Base-by-base conservation (phyloP, 345 rosid species). In the Eucalyptus brandiana region DNA sequence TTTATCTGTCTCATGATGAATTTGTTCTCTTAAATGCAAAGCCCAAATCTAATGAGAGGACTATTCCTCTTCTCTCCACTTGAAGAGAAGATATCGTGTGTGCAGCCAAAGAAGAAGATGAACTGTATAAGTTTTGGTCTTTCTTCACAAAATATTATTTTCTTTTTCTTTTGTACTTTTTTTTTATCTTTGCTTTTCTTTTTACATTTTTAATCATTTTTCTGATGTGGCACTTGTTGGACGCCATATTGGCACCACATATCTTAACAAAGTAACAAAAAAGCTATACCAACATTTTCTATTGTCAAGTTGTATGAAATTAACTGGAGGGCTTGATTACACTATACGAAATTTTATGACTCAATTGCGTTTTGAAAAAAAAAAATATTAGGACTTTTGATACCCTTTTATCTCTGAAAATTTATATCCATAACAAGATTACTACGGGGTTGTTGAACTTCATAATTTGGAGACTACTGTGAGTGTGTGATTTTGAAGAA, bases 281-380 rank as follows among this genome's bases (percentile, higher is more conserved):
- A 30, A 14, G 37, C 19, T 37, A n/a, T 8, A 14, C 32, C 19
- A n/a, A n/a, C 40, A 65, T 32, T n/a, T n/a, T 65, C 2, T 1
- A 0, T 9, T 4, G 3, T 4, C 37, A 65, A n/a, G 5, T 65
- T 65, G 76, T 3, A 65, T n/a, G 21, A 15, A 65, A 65, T 65
- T n/a, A 65, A 65, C 3, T 3, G 1, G 23, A 65, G 18, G 40
- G 4, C 37, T 65, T 65, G 2, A n/a, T 65, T 65, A 5, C 21
- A n/a, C 0, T 65, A 14, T n/a, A 4, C 2, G 0, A 65, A 15
- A 4, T 16, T 65, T n/a, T n/a, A 65, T 8, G 6, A 16, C 5
- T n/a, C 1, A 30, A 62, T 30, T 0, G 15, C 1, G 6, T 62
- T 62, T 60, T 60, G 1, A 8, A 7, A 51, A 28, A 26, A 6